phyloP scores from a whole-genome alignment of 169 alveolate species.

The Plasmodium falciparum region DNA sequence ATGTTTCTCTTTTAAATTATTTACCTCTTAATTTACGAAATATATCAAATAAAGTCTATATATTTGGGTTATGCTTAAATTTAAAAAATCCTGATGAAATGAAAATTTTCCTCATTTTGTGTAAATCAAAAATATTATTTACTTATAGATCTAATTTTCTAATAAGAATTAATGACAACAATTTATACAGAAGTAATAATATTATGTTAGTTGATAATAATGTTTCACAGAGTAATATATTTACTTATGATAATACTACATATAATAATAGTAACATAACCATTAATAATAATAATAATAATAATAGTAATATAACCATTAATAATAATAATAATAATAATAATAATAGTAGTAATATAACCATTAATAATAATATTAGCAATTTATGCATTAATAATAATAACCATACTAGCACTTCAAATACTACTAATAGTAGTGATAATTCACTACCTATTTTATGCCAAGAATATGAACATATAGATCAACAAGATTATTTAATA shows the following conservation, averaged over 20 bases:
- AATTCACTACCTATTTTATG: not conserved
- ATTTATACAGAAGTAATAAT: not conserved
- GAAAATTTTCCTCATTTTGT: constrained; percentile 41
- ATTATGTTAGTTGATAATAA: too few species aligned
- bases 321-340: constrained; percentile 1
- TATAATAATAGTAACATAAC: not conserved
- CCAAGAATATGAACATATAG: not conserved
- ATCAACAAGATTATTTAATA: not conserved
- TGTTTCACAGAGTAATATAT: not conserved
- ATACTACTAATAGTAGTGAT: not conserved
- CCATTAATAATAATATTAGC: not conserved
- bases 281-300: not conserved
- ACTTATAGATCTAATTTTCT: constrained; percentile 69
- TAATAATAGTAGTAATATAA: not conserved
- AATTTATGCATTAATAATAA: not conserved
- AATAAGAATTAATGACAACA: constrained; percentile 49
- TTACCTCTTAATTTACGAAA: constrained; percentile 47
- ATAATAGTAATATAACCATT: not conserved
- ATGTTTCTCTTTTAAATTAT: constrained; percentile 53
- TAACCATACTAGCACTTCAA: not conserved
- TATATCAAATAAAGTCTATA: constrained; percentile 39
- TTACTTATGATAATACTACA: not conserved
- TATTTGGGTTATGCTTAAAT: constrained; percentile 31
- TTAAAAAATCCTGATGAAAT: constrained; percentile 44
- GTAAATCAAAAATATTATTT: constrained; percentile 65